These are phyloP conservation scores for Athelia sp. DNA, from an alignment of 1,284 basidiomycete species.

Conservation along the genomic window DNA sequence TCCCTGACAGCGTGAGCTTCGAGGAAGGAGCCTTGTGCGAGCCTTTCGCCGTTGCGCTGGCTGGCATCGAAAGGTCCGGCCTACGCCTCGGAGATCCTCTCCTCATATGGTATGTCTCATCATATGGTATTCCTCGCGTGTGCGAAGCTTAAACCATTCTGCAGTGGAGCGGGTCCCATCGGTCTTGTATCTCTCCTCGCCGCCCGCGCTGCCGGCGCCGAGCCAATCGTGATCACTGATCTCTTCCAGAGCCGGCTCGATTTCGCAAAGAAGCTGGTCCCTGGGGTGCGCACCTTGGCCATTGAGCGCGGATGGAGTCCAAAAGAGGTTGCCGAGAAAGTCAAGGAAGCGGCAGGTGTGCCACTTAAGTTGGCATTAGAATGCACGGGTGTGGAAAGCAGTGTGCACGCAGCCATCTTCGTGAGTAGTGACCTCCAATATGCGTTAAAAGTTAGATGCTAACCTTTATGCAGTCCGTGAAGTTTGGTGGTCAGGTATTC, in stretches of 20 bases:
- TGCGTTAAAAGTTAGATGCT: too few relatives aligned
- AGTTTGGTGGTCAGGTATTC: slow-evolving; percentile 60
- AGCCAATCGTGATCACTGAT: slow-evolving; percentile 75
- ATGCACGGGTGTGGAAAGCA: slow-evolving; percentile 76
- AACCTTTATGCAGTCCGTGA: slow-evolving; percentile 34
- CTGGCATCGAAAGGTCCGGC: slow-evolving; percentile 56
- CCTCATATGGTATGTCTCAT: too few relatives aligned
- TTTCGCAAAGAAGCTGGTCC: slow-evolving; percentile 78
- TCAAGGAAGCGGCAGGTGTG: slow-evolving; percentile 42
- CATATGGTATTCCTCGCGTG: too few relatives aligned
- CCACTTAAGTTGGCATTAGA: slow-evolving; percentile 53
- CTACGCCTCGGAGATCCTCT: slow-evolving; percentile 56
- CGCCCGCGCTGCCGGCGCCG: slow-evolving; percentile 76
- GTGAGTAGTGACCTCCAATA: slow-evolving; percentile 29
- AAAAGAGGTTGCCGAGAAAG: slow-evolving; percentile 43
- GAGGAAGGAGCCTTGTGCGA: slow-evolving; percentile 64
- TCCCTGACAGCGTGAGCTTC: slow-evolving; percentile 53
- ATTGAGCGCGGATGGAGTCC: slow-evolving; percentile 37
- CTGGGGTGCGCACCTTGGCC: slow-evolving; percentile 56
- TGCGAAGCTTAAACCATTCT: too few relatives aligned
- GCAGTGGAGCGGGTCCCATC: slow-evolving; percentile 83
- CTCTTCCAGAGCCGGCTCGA: slow-evolving; percentile 75
- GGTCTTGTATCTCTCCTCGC: slow-evolving; percentile 78
- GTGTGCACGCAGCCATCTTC: slow-evolving; percentile 63
- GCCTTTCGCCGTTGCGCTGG: slow-evolving; percentile 56